A percentile compares a stretch with the other conserved stretches of the same genome.
phyloP scores from a whole-genome alignment of 805 yeast species.

The Kodamaea laetipori region DNA sequence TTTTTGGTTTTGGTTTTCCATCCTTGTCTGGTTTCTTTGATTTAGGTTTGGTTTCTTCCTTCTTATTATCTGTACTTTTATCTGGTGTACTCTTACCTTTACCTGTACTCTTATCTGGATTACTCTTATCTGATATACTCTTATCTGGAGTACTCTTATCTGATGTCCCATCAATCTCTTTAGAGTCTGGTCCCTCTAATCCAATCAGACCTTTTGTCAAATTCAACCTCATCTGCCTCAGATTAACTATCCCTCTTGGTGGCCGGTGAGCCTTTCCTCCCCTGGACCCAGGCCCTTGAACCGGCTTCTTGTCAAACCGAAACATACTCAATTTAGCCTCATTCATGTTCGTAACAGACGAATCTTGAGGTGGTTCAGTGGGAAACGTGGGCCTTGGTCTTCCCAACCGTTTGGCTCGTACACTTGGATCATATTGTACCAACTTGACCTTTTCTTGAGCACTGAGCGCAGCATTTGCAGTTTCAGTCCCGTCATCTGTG shows the following conservation, averaged over 20 bases:
- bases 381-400: constrained; percentile 32
- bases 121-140: neutral
- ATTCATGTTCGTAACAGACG: constrained; percentile 30
- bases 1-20: constrained; percentile 8
- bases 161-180: neutral
- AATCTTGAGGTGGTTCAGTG: constrained; percentile 22
- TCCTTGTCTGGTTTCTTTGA: constrained; percentile 3
- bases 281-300: constrained; percentile 43
- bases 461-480: neutral
- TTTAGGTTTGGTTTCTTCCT: neutral
- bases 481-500: neutral
- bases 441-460: constrained; percentile 18
- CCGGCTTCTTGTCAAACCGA: constrained; percentile 35
- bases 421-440: constrained; percentile 35
- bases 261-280: constrained; percentile 32
- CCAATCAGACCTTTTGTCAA: constrained; percentile 5
- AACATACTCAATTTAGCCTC: constrained; percentile 35
- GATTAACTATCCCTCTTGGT: constrained; percentile 29
- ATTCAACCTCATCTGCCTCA: constrained; percentile 10
- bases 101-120: too few relatives aligned
- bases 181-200: neutral
- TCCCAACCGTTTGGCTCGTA: constrained; percentile 36
- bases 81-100: neutral
- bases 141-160: too few relatives aligned
- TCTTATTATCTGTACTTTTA: neutral